phyloP scores from a whole-genome alignment of 768 basidiomycete species.

The Ramaria sp. region DNA sequence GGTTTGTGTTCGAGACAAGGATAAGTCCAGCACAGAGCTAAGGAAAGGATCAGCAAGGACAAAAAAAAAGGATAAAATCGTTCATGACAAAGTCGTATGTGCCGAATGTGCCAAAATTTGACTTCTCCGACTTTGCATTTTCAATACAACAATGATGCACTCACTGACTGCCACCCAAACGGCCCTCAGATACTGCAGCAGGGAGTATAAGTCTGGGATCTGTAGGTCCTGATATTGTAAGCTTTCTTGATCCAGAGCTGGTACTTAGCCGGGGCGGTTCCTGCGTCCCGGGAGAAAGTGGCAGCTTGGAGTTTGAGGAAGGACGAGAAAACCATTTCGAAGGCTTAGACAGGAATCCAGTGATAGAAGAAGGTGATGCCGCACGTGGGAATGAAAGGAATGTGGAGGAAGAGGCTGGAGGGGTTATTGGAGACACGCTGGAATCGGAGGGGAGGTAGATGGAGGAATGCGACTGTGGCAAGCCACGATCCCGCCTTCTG shows the following conservation, averaged over 20 bases:
- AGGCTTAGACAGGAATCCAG: conserved; percentile 11
- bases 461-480: conserved; percentile 3
- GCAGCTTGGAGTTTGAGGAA: neutral
- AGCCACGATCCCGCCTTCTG: conserved; percentile 7
- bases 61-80: neutral
- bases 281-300: conserved; percentile 23
- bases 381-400: neutral
- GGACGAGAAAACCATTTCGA: conserved; percentile 12
- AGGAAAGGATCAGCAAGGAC: conserved; percentile 1
- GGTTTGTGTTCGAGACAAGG: conserved; percentile 31
- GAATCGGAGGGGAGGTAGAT: neutral
- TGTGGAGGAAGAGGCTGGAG: neutral
- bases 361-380: conserved; percentile 9
- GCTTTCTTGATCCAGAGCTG: conserved; percentile 32
- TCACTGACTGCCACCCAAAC: conserved; percentile 31
- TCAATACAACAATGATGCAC: conserved; percentile 17
- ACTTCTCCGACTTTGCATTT: neutral
- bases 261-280: conserved; percentile 11
- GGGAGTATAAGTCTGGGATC: conserved; percentile 59
- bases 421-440: neutral
- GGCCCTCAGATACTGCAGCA: conserved; percentile 21
- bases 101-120: too few species aligned
- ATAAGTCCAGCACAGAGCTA: conserved; percentile 60
- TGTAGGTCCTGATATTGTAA: conserved; percentile 77
- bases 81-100: neutral